Conservation (phyloP, 352 stramenopile genomes). For the Globisporangium orthogonon region DNA sequence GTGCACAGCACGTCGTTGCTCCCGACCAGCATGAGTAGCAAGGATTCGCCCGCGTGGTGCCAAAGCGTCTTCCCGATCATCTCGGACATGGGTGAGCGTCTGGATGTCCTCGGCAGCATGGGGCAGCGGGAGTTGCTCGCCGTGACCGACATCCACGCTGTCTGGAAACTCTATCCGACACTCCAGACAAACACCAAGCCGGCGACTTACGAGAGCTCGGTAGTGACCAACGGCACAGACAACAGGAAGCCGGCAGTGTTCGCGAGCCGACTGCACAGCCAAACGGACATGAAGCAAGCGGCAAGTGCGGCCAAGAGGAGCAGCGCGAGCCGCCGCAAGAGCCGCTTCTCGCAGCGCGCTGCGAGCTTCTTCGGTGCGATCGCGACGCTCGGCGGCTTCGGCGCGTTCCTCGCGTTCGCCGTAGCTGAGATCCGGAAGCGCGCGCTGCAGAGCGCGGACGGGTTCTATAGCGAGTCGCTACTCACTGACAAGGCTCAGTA, state of each 20-base stretch:
- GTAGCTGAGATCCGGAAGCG: slow-evolving; percentile 30
- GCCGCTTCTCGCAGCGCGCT: slow-evolving; percentile 34
- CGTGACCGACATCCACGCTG: slow-evolving; percentile 64
- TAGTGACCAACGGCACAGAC: slow-evolving; percentile 5
- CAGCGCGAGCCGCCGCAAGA: slow-evolving; percentile 4
- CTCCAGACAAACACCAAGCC: slow-evolving; percentile 37
- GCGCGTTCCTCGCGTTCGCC: slow-evolving; percentile 32
- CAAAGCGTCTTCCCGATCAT: slow-evolving; percentile 63
- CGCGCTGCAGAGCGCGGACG: slow-evolving; percentile 21
- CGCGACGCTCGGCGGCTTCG: slow-evolving; percentile 50
- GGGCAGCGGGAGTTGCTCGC: slow-evolving; percentile 68
- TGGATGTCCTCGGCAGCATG: slow-evolving; percentile 57
- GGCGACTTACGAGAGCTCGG: slow-evolving; percentile 24
- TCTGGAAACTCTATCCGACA: slow-evolving; percentile 64
- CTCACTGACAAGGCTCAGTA: slow-evolving; percentile 48
- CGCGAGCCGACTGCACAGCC: slow-evolving; percentile 57
- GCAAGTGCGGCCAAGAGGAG: not conserved
- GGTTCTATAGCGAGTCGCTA: slow-evolving; percentile 60
- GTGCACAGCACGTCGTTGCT: slow-evolving; percentile 27
- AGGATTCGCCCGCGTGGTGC: slow-evolving; percentile 37
- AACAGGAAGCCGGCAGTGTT: slow-evolving; percentile 22
- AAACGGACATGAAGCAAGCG: slow-evolving; percentile 25
- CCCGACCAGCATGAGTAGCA: not conserved
- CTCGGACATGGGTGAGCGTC: slow-evolving; percentile 33
- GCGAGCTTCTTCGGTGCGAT: slow-evolving; percentile 63